Evolutionary conservation across 2,329 filamentous ascomycete species (phyloP).

Genomic region (Helicocarpus griseus): DNA sequence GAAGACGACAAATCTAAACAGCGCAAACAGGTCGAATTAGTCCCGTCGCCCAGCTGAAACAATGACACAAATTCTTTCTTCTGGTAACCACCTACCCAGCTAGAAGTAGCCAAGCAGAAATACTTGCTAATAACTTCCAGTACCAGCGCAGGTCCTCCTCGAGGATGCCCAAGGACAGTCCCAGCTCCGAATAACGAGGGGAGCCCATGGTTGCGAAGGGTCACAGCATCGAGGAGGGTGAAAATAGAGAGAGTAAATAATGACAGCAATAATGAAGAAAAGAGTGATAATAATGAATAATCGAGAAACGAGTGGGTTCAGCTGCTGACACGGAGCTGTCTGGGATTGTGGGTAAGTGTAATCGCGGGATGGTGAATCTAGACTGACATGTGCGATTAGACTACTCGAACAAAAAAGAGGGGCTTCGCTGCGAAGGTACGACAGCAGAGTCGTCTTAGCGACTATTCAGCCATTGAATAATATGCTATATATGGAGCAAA

Average conservation of each 20-base stretch:
- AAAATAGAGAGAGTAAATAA: neutral
- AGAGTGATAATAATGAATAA: neutral
- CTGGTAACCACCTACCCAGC: conserved; percentile 18
- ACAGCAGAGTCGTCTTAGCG: too few relatives aligned
- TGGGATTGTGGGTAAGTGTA: neutral
- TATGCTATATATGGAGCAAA: too few relatives aligned
- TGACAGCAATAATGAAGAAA: neutral
- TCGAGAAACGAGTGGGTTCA: neutral
- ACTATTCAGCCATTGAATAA: neutral
- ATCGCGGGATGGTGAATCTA: neutral
- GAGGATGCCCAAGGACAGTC: conserved; percentile 8
- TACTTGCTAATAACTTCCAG: conserved; percentile 19
- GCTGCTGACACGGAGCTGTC: too few relatives aligned
- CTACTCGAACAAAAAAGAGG: neutral
- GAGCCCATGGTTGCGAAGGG: conserved; percentile 7
- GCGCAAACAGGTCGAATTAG: neutral
- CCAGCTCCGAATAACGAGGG: conserved; percentile 12
- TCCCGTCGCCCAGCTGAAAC: neutral
- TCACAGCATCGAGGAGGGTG: conserved; percentile 6
- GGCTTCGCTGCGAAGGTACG: neutral
- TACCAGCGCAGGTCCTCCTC: conserved; percentile 13
- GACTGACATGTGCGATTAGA: neutral
- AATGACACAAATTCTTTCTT: too few relatives aligned
- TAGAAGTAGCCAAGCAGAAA: conserved; percentile 20
- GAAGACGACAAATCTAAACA: conserved; percentile 22